phyloP scores from a whole-genome alignment of 2,329 filamentous ascomycete genomes.

The Aspergillus tanneri region DNA sequence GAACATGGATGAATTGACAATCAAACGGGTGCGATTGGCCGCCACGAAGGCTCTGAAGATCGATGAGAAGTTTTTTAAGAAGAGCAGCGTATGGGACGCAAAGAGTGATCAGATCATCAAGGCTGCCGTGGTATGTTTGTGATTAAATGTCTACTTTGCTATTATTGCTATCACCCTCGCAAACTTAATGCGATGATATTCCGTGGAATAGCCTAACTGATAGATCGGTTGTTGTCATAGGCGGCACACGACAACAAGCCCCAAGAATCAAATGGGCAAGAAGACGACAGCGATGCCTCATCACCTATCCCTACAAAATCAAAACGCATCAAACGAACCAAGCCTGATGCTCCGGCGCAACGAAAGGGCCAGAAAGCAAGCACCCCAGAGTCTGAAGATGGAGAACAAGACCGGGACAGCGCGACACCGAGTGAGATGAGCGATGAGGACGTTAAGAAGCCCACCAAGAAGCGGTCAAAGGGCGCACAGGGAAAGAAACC shows the following conservation, averaged over 20 bases:
- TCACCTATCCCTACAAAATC: slow-evolving; percentile 22
- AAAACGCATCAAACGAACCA: slow-evolving; percentile 30
- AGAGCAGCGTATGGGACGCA: slow-evolving; percentile 53
- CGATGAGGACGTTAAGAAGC: slow-evolving; percentile 21
- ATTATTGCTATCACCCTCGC: too few species aligned
- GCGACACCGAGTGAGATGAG: slow-evolving; percentile 18
- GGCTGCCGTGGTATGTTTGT: slow-evolving; percentile 49
- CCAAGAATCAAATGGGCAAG: slow-evolving; percentile 13
- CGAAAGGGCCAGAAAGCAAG: slow-evolving; percentile 39
- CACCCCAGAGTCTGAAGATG: slow-evolving; percentile 24
- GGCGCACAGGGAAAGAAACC: slow-evolving; percentile 9
- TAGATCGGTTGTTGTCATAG: slow-evolving; percentile 5
- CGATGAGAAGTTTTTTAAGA: slow-evolving; percentile 56
- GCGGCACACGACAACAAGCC: slow-evolving; percentile 14
- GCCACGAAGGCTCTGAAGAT: slow-evolving; percentile 55
- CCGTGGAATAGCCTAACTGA: too few species aligned
- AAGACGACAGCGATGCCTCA: slow-evolving; percentile 7
- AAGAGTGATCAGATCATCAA: slow-evolving; percentile 55
- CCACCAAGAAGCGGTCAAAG: slow-evolving; percentile 13
- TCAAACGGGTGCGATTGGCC: slow-evolving; percentile 56
- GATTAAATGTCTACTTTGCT: neutral
- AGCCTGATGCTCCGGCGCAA: slow-evolving; percentile 23
- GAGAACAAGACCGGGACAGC: slow-evolving; percentile 15
- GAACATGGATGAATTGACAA: slow-evolving; percentile 54
- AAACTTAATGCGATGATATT: too few species aligned